A percentile compares a stretch with the other conserved stretches of the same genome.
Conservation (phyloP, 306 rosid genomes). For the Phaseolus lunatus region DNA sequence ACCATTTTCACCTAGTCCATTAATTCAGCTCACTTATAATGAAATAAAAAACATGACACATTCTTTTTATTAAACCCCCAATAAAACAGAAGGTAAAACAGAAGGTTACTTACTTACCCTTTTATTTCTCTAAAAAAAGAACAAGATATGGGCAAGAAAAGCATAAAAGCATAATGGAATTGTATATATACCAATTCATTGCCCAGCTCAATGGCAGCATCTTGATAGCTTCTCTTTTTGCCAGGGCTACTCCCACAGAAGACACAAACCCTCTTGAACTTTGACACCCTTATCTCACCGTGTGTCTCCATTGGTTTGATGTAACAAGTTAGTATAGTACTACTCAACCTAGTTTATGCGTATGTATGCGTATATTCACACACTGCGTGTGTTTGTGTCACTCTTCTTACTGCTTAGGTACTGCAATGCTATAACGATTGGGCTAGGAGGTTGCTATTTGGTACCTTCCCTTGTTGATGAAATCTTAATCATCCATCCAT, state of each 20-base stretch:
- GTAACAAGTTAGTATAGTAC: not conserved
- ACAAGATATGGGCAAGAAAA: not conserved
- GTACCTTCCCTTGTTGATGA: slow-evolving; percentile 38
- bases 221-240: slow-evolving; percentile 89
- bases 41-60: not conserved
- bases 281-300: slow-evolving; percentile 73
- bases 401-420: not conserved
- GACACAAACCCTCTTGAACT: slow-evolving; percentile 92
- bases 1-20: slow-evolving; percentile 22
- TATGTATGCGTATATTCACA: not conserved
- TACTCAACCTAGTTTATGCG: not conserved
- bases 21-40: slow-evolving; percentile 17
- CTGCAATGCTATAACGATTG: slow-evolving; percentile 13
- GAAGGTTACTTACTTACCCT: not conserved
- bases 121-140: not conserved
- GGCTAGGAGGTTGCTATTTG: not conserved
- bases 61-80: not conserved
- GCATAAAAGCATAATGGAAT: not conserved
- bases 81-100: slow-evolving; percentile 10
- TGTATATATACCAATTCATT: slow-evolving; percentile 79
- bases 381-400: not conserved
- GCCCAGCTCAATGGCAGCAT: slow-evolving; percentile 97
- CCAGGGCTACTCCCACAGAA: slow-evolving; percentile 99
- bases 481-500: slow-evolving; percentile 8
- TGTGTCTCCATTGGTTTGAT: slow-evolving; percentile 64